phyloP scores from a whole-genome alignment of 2,329 filamentous ascomycete species.

The Ploettnerulaceae sp. region DNA sequence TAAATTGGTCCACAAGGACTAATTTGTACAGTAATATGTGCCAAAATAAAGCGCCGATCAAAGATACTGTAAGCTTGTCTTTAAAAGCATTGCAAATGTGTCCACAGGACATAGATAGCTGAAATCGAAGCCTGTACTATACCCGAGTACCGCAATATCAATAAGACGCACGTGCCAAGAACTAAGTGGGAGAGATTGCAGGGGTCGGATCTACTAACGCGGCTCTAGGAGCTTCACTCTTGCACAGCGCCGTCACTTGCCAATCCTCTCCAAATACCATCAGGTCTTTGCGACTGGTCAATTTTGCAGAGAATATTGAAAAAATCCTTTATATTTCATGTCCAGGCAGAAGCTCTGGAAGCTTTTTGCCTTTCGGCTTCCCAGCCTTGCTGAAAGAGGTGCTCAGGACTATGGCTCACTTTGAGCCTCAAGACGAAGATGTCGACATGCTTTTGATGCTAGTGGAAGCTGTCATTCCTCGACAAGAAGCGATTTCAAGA shows the following conservation, averaged over 20 bases:
- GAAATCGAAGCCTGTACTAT: no score
- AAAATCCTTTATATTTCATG: neutral
- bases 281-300: neutral
- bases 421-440: constrained; percentile 25
- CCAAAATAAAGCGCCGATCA: no score
- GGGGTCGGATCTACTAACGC: neutral
- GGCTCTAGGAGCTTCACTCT: no score
- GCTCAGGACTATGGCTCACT: constrained; percentile 19
- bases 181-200: neutral
- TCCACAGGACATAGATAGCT: no score
- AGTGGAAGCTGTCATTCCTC: constrained; percentile 14
- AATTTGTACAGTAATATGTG: no score
- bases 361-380: neutral
- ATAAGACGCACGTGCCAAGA: constrained; percentile 1
- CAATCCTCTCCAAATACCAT: no score
- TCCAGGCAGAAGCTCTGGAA: neutral
- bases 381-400: constrained; percentile 9
- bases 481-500: constrained; percentile 25
- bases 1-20: no score
- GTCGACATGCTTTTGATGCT: constrained; percentile 21
- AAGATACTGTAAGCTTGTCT: no score
- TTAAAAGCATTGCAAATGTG: no score
- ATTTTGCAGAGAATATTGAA: neutral
- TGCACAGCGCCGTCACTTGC: no score
- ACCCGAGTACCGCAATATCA: neutral